phyloP scores from a whole-genome alignment of 495 filamentous ascomycete species.

The Xylaria cubensis region DNA sequence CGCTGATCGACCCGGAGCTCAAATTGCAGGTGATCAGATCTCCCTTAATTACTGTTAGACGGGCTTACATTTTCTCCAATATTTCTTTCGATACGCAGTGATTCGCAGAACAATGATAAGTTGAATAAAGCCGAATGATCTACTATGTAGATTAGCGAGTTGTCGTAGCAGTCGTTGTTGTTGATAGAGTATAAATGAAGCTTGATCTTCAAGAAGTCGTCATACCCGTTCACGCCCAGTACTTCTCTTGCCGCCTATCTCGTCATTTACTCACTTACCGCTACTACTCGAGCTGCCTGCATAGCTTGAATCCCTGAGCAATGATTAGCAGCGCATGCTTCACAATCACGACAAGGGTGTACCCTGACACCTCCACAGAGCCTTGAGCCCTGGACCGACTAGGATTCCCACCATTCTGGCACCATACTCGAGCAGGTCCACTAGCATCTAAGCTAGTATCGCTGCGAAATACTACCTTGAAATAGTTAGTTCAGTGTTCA shows the following conservation, averaged over 20 bases:
- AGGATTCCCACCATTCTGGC: slow-evolving; percentile 32
- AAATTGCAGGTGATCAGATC: slow-evolving; percentile 10
- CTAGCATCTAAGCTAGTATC: slow-evolving; percentile 21
- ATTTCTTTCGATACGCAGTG: neutral
- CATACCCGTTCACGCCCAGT: neutral
- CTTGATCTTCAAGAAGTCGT: neutral
- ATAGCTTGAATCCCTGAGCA: slow-evolving; percentile 38
- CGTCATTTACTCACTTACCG: slow-evolving; percentile 9
- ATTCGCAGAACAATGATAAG: neutral
- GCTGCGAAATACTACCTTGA: slow-evolving; percentile 22
- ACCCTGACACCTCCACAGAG: slow-evolving; percentile 37
- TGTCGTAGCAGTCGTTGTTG: neutral
- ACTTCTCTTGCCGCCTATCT: slow-evolving; percentile 6
- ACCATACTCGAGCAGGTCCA: slow-evolving; percentile 29
- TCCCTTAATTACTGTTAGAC: slow-evolving; percentile 13
- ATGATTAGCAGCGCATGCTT: slow-evolving; percentile 46
- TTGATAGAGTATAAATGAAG: neutral
- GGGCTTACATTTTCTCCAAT: neutral
- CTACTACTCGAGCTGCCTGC: slow-evolving; percentile 7
- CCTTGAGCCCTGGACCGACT: slow-evolving; percentile 35
- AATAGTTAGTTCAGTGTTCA: slow-evolving; percentile 24
- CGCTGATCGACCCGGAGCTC: slow-evolving; percentile 19
- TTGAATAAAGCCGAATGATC: slow-evolving; percentile 4
- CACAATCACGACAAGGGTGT: slow-evolving; percentile 39
- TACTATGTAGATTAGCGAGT: neutral